A percentile compares a stretch with the other conserved stretches of the same genome.
Evolutionary conservation across 129 eudicot species (phyloP).

Genomic region (Erigeron canadensis): DNA sequence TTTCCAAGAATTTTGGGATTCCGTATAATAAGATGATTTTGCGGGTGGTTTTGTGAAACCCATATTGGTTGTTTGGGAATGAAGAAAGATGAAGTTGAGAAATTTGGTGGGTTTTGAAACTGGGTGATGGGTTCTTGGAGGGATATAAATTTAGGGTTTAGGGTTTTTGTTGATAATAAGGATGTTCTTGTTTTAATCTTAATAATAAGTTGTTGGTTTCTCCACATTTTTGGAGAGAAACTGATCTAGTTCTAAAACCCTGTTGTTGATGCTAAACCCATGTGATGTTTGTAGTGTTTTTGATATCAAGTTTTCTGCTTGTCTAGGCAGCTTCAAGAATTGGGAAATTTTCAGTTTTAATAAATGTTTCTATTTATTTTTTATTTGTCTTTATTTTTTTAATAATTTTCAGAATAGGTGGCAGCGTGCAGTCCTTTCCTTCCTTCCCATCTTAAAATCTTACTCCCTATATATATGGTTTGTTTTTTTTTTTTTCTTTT

Average conservation of each 20-base stretch:
- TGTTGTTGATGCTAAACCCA: neutral
- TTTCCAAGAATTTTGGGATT: conserved; percentile 16
- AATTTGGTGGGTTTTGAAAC: conserved; percentile 2
- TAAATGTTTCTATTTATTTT: no score
- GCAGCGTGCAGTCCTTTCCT: no score
- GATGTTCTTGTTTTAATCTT: neutral
- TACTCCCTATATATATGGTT: no score
- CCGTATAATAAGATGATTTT: conserved; percentile 1
- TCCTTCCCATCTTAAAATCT: no score
- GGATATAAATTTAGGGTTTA: conserved; percentile 10
- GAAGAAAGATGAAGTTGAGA: neutral
- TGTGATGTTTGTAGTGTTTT: neutral
- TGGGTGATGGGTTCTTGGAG: neutral
- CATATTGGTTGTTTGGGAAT: conserved; percentile 1
- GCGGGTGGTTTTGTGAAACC: neutral
- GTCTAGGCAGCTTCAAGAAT: neutral
- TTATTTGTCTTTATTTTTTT: no score
- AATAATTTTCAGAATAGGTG: no score
- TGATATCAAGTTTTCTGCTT: neutral
- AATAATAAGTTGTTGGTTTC: neutral
- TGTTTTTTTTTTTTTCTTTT: no score
- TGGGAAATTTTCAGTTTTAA: no score
- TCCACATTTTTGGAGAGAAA: conserved; percentile 1
- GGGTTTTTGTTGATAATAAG: neutral
- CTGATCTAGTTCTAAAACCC: conserved; percentile 4